phyloP scores from a whole-genome alignment of 2,329 filamentous ascomycete genomes.

The Orbilia oligospora region DNA sequence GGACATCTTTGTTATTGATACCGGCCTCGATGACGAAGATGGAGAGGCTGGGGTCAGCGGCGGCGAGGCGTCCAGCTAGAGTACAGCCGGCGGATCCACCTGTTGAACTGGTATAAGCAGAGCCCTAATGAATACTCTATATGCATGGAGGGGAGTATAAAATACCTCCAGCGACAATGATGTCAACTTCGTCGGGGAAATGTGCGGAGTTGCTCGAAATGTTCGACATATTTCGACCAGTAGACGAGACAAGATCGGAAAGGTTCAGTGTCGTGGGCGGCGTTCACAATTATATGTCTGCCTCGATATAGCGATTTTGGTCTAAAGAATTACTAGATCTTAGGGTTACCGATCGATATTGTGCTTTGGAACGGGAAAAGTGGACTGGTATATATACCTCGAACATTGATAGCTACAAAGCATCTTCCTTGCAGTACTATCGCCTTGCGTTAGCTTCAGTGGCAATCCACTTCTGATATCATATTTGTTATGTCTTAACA shows the following conservation, averaged over 20 bases:
- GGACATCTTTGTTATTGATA: slow-evolving; percentile 71
- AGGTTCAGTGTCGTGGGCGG: background rate
- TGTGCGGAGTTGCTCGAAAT: slow-evolving; percentile 39
- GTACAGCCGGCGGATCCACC: slow-evolving; percentile 71
- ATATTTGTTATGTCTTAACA: background rate
- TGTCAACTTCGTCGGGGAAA: slow-evolving; percentile 49
- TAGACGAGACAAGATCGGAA: background rate
- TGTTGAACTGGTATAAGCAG: slow-evolving; percentile 45
- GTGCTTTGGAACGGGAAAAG: background rate
- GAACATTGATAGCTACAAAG: background rate
- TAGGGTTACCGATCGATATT: too few species aligned
- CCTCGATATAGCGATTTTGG: too few species aligned
- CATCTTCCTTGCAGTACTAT: background rate
- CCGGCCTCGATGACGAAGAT: slow-evolving; percentile 73
- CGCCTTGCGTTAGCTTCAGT: background rate
- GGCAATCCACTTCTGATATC: background rate
- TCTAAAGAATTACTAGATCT: too few species aligned
- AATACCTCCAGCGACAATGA: slow-evolving; percentile 58
- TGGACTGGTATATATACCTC: slow-evolving; percentile 6
- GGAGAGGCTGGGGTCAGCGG: slow-evolving; percentile 70
- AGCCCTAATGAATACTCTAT: background rate
- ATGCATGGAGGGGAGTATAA: background rate
- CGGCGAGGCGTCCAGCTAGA: slow-evolving; percentile 70
- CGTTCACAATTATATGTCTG: background rate
- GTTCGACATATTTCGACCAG: slow-evolving; percentile 25